A percentile compares a stretch with the other conserved stretches of the same genome.
These are phyloP conservation scores for Circinella minor DNA, from an alignment of 371 early-diverging fungal species.

Conservation along the genomic window DNA sequence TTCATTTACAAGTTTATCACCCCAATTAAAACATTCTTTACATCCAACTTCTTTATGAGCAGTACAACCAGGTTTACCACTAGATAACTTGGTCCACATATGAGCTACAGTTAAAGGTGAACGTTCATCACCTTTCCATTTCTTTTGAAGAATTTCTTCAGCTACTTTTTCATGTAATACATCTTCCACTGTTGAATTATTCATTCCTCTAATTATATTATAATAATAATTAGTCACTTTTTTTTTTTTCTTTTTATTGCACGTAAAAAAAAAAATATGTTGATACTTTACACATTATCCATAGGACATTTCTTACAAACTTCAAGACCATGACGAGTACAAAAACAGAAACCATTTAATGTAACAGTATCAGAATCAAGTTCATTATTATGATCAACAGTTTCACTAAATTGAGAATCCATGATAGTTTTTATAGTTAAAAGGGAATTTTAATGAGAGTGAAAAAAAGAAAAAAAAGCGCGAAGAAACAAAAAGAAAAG, in stretches of 20 bases:
- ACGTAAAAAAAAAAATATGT: too few relatives aligned
- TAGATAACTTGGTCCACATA: slow-evolving; percentile 41
- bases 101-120: slow-evolving; percentile 44
- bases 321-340: slow-evolving; percentile 49
- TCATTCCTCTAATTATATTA: slow-evolving; percentile 19
- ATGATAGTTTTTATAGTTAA: slow-evolving; percentile 21
- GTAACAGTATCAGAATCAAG: slow-evolving; percentile 43
- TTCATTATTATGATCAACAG: slow-evolving; percentile 35
- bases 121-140: slow-evolving; percentile 58
- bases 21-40: slow-evolving; percentile 54
- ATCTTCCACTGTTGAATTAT: slow-evolving; percentile 49
- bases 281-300: slow-evolving; percentile 30
- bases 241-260: too few relatives aligned
- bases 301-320: slow-evolving; percentile 52
- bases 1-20: slow-evolving; percentile 28
- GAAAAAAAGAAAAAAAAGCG: too few relatives aligned
- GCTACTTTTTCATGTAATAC: slow-evolving; percentile 41
- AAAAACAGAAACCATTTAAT: slow-evolving; percentile 42
- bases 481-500: too few relatives aligned
- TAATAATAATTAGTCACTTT: too few relatives aligned
- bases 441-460: background rate
- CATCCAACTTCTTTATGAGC: slow-evolving; percentile 50
- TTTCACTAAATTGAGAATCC: slow-evolving; percentile 40
- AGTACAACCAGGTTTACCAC: slow-evolving; percentile 52
- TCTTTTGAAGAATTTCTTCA: slow-evolving; percentile 38